Base-by-base conservation (phyloP, 1,139 yeast species). In the Oligophagozyma castellii region DNA sequence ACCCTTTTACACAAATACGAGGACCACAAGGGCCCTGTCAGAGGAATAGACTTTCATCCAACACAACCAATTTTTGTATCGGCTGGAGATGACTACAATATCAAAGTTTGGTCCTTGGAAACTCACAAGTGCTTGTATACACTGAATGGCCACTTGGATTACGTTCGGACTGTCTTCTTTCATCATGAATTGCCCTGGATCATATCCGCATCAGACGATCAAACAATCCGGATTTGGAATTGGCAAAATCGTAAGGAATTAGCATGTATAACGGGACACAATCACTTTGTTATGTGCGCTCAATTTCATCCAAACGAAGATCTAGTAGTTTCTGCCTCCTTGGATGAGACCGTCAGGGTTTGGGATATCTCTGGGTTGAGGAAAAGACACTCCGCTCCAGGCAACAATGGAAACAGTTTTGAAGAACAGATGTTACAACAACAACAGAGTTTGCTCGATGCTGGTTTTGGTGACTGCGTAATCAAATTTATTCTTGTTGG, bases 191-290 rank as follows among this genome's bases (percentile, higher is more conserved):
- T 92, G 52, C 99, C 99, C 7, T 92, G 98, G 98, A 79, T 92
- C 49, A 71, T 92, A 38, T 78, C 95, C 14, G 78, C 93, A 40
- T 83, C 95, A 23, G 99, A 92, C 55, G 99, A 92, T 63, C 98
- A 92, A 60, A 92, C 99, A 25, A 84, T 92, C 43, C 70, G 98
- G 52, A 89, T 92, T 44, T 92, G 99, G 99, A 92, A 92, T 60
- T 92, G 98, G 98, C 98, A 92, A 62, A 86, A 86, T 54, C 76
- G 98, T 45, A 93, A 84, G 55, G 96, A 89, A 53, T 79, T 92
- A 48, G 96, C 98, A 14, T 83, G 95, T 48, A 64, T 92, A 46
- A 89, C 98, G 5, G 98, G 99, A 36, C 99, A 92, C 58, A 86
- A 84, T 58, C 98, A 92, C 59, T 92, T 92, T 56, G 96, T 92